phyloP scores from a whole-genome alignment of 208 protist genomes.

The Trypanosoma scelopori region DNA sequence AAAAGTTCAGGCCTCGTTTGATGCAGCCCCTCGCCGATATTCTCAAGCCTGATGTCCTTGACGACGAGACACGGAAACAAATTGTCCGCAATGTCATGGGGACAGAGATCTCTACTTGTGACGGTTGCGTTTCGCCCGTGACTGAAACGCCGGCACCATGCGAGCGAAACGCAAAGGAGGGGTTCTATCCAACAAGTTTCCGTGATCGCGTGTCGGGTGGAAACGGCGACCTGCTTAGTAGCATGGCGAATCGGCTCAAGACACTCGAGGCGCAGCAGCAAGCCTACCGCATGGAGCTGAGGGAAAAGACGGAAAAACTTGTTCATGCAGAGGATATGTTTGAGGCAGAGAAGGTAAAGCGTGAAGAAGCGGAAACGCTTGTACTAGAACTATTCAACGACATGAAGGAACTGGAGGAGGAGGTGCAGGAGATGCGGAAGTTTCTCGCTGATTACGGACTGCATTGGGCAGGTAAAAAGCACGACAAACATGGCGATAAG shows the following conservation, averaged over 20 bases:
- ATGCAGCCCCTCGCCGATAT: conserved; percentile 37
- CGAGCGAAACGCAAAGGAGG: conserved; percentile 14
- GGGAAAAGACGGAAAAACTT: conserved; percentile 72
- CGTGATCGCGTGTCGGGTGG: conserved; percentile 44
- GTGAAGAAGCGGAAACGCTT: conserved; percentile 65
- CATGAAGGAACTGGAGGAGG: conserved; percentile 59
- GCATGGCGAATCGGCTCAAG: conserved; percentile 72
- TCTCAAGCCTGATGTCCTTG: conserved; percentile 74
- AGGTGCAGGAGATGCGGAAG: conserved; percentile 42
- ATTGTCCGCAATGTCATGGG: conserved; percentile 65
- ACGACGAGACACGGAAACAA: conserved; percentile 73
- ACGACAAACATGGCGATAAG: background rate
- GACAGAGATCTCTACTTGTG: background rate
- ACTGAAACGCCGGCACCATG: background rate
- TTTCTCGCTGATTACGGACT: conserved; percentile 58
- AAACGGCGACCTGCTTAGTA: conserved; percentile 51
- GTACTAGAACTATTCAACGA: conserved; percentile 74
- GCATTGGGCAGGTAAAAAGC: conserved; percentile 28
- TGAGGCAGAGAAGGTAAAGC: conserved; percentile 47
- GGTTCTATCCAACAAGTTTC: conserved; percentile 48
- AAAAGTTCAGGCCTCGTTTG: conserved; percentile 48
- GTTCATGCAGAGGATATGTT: conserved; percentile 46
- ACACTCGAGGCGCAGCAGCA: conserved; percentile 68
- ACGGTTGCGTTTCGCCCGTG: background rate
- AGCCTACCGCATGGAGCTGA: conserved; percentile 69